Evolutionary conservation across 768 basidiomycete genomes (phyloP).

Genomic region (Rhodosporidiobolus odoratus): DNA sequence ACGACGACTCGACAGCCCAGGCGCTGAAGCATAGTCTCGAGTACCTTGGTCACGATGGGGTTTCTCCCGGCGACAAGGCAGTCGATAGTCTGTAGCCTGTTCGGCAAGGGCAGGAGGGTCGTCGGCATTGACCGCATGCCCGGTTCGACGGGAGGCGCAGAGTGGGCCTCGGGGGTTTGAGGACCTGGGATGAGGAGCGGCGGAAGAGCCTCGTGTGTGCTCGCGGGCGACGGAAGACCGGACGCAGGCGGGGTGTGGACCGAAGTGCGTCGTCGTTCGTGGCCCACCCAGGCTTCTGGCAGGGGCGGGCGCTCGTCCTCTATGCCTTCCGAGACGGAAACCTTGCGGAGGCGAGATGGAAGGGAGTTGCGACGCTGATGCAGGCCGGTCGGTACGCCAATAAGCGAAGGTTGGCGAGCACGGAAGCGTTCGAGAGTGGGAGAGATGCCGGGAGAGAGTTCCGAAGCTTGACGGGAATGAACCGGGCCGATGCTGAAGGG

Average conservation of each 20-base stretch:
- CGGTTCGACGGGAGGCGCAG: slow-evolving; percentile 11
- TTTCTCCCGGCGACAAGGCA: slow-evolving; percentile 95
- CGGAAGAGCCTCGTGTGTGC: slow-evolving; percentile 11
- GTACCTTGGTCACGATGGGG: slow-evolving; percentile 94
- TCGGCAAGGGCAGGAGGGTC: not conserved
- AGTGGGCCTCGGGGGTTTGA: not conserved
- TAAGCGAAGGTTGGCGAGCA: slow-evolving; percentile 26
- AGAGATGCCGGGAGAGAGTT: slow-evolving; percentile 53
- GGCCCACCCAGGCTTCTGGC: slow-evolving; percentile 17
- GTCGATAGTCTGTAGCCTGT: slow-evolving; percentile 59
- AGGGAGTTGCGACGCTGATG: slow-evolving; percentile 41
- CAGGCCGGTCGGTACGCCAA: slow-evolving; percentile 1
- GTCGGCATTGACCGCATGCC: not conserved
- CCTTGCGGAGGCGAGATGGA: slow-evolving; percentile 36
- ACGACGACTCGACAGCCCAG: slow-evolving; percentile 93
- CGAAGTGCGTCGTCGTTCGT: slow-evolving; percentile 9
- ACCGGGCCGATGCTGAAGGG: slow-evolving; percentile 2
- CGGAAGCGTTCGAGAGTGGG: slow-evolving; percentile 78
- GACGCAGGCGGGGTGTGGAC: slow-evolving; percentile 3
- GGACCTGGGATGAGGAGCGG: slow-evolving; percentile 24
- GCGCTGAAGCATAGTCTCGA: slow-evolving; percentile 86
- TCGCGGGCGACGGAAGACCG: slow-evolving; percentile 11
- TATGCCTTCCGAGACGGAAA: slow-evolving; percentile 12
- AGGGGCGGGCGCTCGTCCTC: not conserved
- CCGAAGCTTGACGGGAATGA: slow-evolving; percentile 23